A percentile compares a stretch with the other conserved stretches of the same genome.
Evolutionary conservation across 1,284 basidiomycete species (phyloP).

Genomic region (Moniliophthora roreri): DNA sequence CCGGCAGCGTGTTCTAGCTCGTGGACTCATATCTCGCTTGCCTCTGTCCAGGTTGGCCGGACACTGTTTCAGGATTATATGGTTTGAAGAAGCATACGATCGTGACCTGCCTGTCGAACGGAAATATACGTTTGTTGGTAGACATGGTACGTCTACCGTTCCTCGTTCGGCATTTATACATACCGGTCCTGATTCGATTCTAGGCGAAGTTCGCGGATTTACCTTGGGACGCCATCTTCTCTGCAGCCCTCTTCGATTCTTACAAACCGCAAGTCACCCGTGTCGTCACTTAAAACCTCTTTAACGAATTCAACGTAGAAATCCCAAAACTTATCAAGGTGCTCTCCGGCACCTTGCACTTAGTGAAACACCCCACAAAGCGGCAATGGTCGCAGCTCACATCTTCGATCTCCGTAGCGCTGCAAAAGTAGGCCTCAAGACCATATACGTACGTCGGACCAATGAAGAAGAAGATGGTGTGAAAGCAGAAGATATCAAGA

Average conservation of each 20-base stretch:
- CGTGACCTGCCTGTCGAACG: conserved; percentile 60
- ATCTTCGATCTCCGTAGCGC: conserved; percentile 56
- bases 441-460: conserved; percentile 51
- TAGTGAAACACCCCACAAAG: conserved; percentile 37
- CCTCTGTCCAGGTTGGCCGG: conserved; percentile 55
- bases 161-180: neutral
- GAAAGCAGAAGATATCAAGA: conserved; percentile 28
- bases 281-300: neutral
- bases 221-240: conserved; percentile 64
- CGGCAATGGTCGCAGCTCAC: conserved; percentile 68
- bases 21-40: too few species aligned
- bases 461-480: conserved; percentile 38
- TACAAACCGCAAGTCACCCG: conserved; percentile 53
- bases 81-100: conserved; percentile 50
- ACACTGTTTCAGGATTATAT: conserved; percentile 47
- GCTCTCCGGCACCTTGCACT: conserved; percentile 51
- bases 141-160: conserved; percentile 49
- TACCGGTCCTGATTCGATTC: neutral
- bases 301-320: conserved; percentile 30
- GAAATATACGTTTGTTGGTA: conserved; percentile 56
- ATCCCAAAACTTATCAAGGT: conserved; percentile 50
- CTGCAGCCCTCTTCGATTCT: conserved; percentile 54
- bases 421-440: conserved; percentile 50
- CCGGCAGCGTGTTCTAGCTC: too few species aligned
- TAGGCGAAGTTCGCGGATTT: conserved; percentile 60